phyloP scores from a whole-genome alignment of 345 rosid genomes.

The Salix purpurea region DNA sequence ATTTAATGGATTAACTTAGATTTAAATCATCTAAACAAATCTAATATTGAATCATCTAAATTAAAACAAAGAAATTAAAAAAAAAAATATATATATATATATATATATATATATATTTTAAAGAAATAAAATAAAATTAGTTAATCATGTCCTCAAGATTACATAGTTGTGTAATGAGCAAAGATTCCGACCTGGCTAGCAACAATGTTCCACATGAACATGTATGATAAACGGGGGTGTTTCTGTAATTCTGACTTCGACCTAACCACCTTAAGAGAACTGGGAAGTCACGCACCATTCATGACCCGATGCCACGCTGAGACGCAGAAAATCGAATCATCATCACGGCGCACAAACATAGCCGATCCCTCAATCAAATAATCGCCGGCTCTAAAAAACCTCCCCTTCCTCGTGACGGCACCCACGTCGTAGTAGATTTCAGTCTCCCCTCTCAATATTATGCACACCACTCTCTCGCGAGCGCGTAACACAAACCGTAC shows the following conservation, averaged over 20 bases:
- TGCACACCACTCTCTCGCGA: background rate
- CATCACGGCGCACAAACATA: background rate
- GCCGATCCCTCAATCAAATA: background rate
- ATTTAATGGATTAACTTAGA: too few relatives aligned
- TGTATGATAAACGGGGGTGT: background rate
- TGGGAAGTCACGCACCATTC: slow-evolving; percentile 1
- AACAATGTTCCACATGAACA: too few relatives aligned
- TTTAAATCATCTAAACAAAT: too few relatives aligned
- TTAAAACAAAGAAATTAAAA: too few relatives aligned
- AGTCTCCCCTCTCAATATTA: background rate
- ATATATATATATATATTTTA: too few relatives aligned
- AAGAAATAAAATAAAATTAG: too few relatives aligned
- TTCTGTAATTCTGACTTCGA: background rate
- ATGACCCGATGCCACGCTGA: slow-evolving; percentile 6
- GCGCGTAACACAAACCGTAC: background rate
- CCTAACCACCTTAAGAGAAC: background rate
- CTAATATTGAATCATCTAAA: too few relatives aligned
- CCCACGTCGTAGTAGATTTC: background rate
- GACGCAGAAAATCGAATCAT: slow-evolving; percentile 2
- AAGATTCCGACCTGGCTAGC: too few relatives aligned
- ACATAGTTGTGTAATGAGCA: too few relatives aligned
- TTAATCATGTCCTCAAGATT: too few relatives aligned
- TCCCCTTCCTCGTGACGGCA: background rate
- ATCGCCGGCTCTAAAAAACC: slow-evolving; percentile 1
- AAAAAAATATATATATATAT: too few relatives aligned